A percentile compares a stretch with the other conserved stretches of the same genome.
phyloP scores from a whole-genome alignment of 495 filamentous ascomycete species.

The Glarea lozoyensis region DNA sequence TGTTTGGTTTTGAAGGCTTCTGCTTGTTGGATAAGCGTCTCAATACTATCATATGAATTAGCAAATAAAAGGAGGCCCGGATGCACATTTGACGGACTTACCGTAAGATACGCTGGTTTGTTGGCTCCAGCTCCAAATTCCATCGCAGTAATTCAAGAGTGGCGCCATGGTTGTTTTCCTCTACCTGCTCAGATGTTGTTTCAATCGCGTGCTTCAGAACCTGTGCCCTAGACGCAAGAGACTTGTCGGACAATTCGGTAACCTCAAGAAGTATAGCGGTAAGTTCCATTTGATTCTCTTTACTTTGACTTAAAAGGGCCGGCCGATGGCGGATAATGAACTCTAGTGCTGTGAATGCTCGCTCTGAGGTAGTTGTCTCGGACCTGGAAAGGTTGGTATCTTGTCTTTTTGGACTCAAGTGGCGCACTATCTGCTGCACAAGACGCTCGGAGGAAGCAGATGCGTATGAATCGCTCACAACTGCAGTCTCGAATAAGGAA shows the following conservation, averaged over 20 bases:
- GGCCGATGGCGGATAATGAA: constrained; percentile 28
- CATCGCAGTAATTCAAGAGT: constrained; percentile 15
- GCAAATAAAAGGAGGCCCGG: too few species aligned
- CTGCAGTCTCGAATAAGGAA: constrained; percentile 30
- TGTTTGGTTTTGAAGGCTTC: constrained; percentile 16
- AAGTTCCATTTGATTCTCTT: constrained; percentile 28
- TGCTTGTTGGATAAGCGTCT: constrained; percentile 36
- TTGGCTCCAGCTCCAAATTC: constrained; percentile 28
- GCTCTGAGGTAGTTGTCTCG: too few species aligned
- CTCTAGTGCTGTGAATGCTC: constrained; percentile 29
- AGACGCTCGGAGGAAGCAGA: constrained; percentile 21
- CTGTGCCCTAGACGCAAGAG: constrained; percentile 22
- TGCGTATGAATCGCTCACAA: constrained; percentile 26
- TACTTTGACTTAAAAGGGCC: constrained; percentile 24
- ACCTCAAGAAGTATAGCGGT: constrained; percentile 35
- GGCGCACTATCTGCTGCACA: constrained; percentile 20
- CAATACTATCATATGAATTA: constrained; percentile 24
- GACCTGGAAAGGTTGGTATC: not conserved
- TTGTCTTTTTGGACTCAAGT: constrained; percentile 7
- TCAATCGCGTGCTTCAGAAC: constrained; percentile 16
- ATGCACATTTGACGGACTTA: too few species aligned
- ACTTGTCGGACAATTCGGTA: constrained; percentile 30
- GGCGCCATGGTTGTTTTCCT: constrained; percentile 23
- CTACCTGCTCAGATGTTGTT: constrained; percentile 1
- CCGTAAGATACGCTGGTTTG: constrained; percentile 29